Evolutionary conservation across 2,329 filamentous ascomycete genomes (phyloP).

Genomic region (Trichoderma endophyticum): DNA sequence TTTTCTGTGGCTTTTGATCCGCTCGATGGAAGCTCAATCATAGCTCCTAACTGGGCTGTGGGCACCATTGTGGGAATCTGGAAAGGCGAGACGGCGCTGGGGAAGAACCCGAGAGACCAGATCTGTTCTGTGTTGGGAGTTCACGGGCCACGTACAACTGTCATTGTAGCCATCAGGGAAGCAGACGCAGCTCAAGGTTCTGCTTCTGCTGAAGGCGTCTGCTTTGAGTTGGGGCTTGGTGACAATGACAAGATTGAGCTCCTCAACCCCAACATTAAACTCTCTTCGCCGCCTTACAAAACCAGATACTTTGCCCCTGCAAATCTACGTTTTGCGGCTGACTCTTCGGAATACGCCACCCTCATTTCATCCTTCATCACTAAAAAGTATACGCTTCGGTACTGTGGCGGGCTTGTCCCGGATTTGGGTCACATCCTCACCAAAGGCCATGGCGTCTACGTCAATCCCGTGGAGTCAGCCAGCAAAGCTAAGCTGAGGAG

Average conservation of each 20-base stretch:
- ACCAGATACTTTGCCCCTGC: slow-evolving; percentile 61
- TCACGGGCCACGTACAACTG: slow-evolving; percentile 54
- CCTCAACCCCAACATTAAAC: slow-evolving; percentile 39
- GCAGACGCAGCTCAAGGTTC: slow-evolving; percentile 31
- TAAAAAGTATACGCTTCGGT: slow-evolving; percentile 57
- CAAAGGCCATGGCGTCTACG: slow-evolving; percentile 60
- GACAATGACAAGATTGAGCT: slow-evolving; percentile 34
- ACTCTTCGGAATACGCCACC: slow-evolving; percentile 44
- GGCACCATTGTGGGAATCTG: slow-evolving; percentile 60
- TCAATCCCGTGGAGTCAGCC: slow-evolving; percentile 51
- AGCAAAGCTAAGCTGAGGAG: slow-evolving; percentile 56
- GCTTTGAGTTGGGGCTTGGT: slow-evolving; percentile 51
- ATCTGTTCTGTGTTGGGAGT: slow-evolving; percentile 52
- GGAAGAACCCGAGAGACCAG: slow-evolving; percentile 40
- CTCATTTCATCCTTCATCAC: slow-evolving; percentile 50
- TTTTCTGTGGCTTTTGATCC: slow-evolving; percentile 63
- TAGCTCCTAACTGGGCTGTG: slow-evolving; percentile 56
- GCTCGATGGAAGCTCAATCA: slow-evolving; percentile 61
- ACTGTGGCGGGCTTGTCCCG: slow-evolving; percentile 59
- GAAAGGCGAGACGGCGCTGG: slow-evolving; percentile 47
- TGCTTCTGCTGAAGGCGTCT: slow-evolving; percentile 28
- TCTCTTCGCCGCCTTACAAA: slow-evolving; percentile 39
- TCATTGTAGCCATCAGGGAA: slow-evolving; percentile 51
- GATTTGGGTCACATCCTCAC: slow-evolving; percentile 58
- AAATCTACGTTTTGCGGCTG: slow-evolving; percentile 56